Conservation (phyloP, 2,329 filamentous ascomycete species). For the Alternaria triticimaculans region DNA sequence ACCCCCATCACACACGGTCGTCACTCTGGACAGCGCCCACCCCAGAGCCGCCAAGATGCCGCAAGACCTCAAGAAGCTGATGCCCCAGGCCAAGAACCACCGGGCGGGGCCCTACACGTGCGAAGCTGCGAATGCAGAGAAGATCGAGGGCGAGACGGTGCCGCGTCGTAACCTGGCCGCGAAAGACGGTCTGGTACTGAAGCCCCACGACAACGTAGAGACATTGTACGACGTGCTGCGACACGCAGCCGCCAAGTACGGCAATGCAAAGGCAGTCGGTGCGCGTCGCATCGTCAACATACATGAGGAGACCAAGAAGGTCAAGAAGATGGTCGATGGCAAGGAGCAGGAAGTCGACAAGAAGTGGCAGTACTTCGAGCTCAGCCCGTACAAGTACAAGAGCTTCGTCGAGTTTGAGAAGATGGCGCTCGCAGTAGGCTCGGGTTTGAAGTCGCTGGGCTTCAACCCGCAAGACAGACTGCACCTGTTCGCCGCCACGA, state of each 20-base stretch:
- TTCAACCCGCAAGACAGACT: slow-evolving; percentile 71
- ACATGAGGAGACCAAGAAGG: slow-evolving; percentile 85
- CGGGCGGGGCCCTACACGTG: slow-evolving; percentile 78
- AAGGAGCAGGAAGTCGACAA: slow-evolving; percentile 82
- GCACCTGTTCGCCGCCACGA: slow-evolving; percentile 83
- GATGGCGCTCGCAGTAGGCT: slow-evolving; percentile 71
- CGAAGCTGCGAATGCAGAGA: slow-evolving; percentile 71
- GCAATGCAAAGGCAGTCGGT: slow-evolving; percentile 64
- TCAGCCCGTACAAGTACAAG: slow-evolving; percentile 76
- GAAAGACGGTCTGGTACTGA: slow-evolving; percentile 72
- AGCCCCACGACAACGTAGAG: slow-evolving; percentile 71
- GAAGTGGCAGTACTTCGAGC: slow-evolving; percentile 90
- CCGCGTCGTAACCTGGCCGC: slow-evolving; percentile 76
- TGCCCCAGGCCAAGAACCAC: slow-evolving; percentile 55
- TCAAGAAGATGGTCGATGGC: slow-evolving; percentile 87
- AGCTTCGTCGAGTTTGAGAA: slow-evolving; percentile 82
- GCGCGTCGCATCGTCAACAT: slow-evolving; percentile 75
- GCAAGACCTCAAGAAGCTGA: slow-evolving; percentile 56
- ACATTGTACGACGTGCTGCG: slow-evolving; percentile 83
- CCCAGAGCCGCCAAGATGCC: slow-evolving; percentile 33
- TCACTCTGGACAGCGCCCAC: slow-evolving; percentile 9
- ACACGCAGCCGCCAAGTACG: slow-evolving; percentile 66
- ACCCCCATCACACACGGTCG: slow-evolving; percentile 13
- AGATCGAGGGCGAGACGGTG: slow-evolving; percentile 80
- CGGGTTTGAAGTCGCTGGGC: slow-evolving; percentile 77